Evolutionary conservation across 2,329 filamentous ascomycete species (phyloP).

Genomic region (Bipolaris oryzae): DNA sequence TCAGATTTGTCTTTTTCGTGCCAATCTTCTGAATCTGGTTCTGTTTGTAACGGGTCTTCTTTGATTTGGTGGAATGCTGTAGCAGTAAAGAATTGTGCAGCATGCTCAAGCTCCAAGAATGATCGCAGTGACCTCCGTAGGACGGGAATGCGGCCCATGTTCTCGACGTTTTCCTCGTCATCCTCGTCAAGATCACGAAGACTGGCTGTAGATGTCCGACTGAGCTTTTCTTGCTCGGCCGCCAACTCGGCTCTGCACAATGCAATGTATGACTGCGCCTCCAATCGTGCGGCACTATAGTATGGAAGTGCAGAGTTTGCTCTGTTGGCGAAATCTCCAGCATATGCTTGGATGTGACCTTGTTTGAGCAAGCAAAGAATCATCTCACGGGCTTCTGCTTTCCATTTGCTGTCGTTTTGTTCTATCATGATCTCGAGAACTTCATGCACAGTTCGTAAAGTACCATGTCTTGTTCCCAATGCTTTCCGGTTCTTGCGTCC

Average conservation of each 20-base stretch:
- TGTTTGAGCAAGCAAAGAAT: constrained; percentile 68
- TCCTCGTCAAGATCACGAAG: constrained; percentile 45
- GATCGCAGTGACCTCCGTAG: constrained; percentile 70
- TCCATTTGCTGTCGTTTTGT: constrained; percentile 71
- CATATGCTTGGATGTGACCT: constrained; percentile 81
- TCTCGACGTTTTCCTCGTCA: constrained; percentile 47
- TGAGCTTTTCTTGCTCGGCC: constrained; percentile 54
- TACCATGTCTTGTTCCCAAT: constrained; percentile 65
- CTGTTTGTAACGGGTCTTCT: constrained; percentile 67
- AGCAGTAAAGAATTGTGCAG: constrained; percentile 81
- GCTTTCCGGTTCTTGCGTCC: constrained; percentile 69
- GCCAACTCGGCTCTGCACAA: constrained; percentile 69
- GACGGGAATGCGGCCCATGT: constrained; percentile 58
- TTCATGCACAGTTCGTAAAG: constrained; percentile 81
- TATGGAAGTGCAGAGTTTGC: constrained; percentile 71
- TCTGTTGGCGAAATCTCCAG: constrained; percentile 58
- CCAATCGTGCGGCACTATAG: constrained; percentile 63
- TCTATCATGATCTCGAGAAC: constrained; percentile 93
- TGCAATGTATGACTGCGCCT: constrained; percentile 58
- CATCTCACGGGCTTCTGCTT: constrained; percentile 70
- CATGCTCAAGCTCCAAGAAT: constrained; percentile 80
- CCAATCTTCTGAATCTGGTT: constrained; percentile 71
- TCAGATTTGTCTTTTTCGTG: constrained; percentile 71
- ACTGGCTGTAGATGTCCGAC: constrained; percentile 32
- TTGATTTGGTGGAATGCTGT: constrained; percentile 87